A percentile compares a stretch with the other conserved stretches of the same genome.
Evolutionary conservation across 495 filamentous ascomycete species (phyloP).

Genomic region (Opeltia flavorubescens): DNA sequence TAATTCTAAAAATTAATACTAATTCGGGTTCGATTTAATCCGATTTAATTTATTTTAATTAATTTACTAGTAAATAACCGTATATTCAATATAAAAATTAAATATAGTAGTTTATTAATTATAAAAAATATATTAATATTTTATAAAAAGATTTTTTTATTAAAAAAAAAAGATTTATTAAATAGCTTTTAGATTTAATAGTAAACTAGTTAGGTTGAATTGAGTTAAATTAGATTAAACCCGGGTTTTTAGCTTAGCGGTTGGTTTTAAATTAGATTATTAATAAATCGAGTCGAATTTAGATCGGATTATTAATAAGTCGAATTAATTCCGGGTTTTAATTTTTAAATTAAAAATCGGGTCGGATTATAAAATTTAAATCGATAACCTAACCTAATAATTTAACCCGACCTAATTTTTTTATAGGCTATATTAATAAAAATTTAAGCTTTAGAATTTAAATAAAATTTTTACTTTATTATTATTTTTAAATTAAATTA

Average conservation of each 20-base stretch:
- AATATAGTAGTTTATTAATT: no score
- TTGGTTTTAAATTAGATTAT: neutral
- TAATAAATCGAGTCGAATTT: neutral
- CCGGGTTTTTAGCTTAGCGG: neutral
- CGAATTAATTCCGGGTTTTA: neutral
- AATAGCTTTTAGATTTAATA: no score
- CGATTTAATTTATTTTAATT: neutral
- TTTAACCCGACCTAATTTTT: no score
- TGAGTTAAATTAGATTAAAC: neutral
- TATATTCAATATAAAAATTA: neutral
- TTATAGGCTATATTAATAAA: neutral
- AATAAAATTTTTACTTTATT: no score
- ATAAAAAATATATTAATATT: no score
- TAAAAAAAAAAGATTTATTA: no score
- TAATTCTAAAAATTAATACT: neutral
- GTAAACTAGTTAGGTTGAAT: neutral
- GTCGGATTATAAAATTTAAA: no score
- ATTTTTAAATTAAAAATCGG: neutral
- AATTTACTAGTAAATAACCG: neutral
- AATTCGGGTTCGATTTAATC: neutral
- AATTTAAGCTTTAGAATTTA: neutral
- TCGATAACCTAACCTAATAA: no score
- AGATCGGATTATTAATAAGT: no score
- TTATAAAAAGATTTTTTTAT: no score
- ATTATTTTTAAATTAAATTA: no score